Evolutionary conservation across 192 early-diverging fungal species (phyloP).

Genomic region (Diversispora epigaea): DNA sequence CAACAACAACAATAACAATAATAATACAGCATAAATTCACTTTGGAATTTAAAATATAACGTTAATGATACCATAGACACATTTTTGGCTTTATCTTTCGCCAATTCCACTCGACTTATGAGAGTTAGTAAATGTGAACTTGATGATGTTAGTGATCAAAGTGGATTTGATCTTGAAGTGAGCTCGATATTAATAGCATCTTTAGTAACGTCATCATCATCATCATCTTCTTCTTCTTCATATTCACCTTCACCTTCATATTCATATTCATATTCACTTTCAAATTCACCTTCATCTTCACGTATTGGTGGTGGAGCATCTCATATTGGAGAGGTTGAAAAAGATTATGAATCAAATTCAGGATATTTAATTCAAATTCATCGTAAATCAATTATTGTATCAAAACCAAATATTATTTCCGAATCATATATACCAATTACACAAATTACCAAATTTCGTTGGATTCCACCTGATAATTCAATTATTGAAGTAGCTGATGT

Average conservation of each 20-base stretch:
- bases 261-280: neutral
- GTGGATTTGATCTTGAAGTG: slow-evolving; percentile 18
- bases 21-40: neutral
- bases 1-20: neutral
- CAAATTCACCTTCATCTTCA: neutral
- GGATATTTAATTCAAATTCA: slow-evolving; percentile 15
- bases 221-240: no score
- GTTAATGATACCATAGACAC: neutral
- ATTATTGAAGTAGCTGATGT: slow-evolving; percentile 13
- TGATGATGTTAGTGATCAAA: slow-evolving; percentile 18
- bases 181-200: slow-evolving; percentile 7
- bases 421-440: neutral
- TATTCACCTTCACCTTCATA: no score
- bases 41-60: slow-evolving; percentile 21
- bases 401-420: neutral
- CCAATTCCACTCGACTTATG: slow-evolving; percentile 21
- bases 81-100: slow-evolving; percentile 13
- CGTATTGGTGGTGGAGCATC: neutral
- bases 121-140: neutral
- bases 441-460: neutral
- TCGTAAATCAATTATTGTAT: neutral
- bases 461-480: neutral
- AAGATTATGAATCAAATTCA: neutral
- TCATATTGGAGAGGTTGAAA: neutral
- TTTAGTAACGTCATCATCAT: neutral